A percentile compares a stretch with the other conserved stretches of the same genome.
phyloP scores from a whole-genome alignment of 1,284 basidiomycete species.

The Naganishia albida region DNA sequence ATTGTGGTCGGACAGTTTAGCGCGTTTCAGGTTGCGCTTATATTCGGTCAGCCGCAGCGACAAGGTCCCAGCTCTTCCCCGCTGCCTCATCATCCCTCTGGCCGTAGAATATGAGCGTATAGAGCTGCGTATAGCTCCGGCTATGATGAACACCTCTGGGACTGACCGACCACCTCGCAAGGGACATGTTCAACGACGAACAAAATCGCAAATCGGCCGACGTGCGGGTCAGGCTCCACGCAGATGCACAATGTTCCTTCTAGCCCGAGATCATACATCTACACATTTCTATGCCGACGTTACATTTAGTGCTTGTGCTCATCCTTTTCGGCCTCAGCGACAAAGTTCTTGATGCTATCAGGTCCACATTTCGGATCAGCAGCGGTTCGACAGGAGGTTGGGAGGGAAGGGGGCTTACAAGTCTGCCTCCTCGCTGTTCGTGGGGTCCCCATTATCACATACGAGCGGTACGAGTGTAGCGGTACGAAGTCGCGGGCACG shows the following conservation, averaged over 20 bases:
- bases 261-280: not conserved
- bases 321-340: slow-evolving; percentile 50
- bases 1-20: not conserved
- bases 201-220: too few relatives aligned
- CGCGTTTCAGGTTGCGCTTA: slow-evolving; percentile 11
- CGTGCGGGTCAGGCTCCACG: not conserved
- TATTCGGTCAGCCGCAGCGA: not conserved
- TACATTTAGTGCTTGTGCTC: slow-evolving; percentile 39
- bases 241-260: not conserved
- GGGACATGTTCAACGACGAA: too few relatives aligned
- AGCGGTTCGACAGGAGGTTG: too few relatives aligned
- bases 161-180: too few relatives aligned
- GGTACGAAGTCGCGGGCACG: not conserved
- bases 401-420: slow-evolving; percentile 37
- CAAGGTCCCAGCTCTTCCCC: too few relatives aligned
- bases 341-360: slow-evolving; percentile 52
- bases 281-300: not conserved
- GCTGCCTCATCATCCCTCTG: too few relatives aligned
- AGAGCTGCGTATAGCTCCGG: too few relatives aligned
- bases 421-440: slow-evolving; percentile 42
- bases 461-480: not conserved
- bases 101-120: too few relatives aligned
- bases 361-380: not conserved
- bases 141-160: too few relatives aligned
- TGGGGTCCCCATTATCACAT: too few relatives aligned